Evolutionary conservation across 768 basidiomycete genomes (phyloP).

Genomic region (Ramaria sp.): DNA sequence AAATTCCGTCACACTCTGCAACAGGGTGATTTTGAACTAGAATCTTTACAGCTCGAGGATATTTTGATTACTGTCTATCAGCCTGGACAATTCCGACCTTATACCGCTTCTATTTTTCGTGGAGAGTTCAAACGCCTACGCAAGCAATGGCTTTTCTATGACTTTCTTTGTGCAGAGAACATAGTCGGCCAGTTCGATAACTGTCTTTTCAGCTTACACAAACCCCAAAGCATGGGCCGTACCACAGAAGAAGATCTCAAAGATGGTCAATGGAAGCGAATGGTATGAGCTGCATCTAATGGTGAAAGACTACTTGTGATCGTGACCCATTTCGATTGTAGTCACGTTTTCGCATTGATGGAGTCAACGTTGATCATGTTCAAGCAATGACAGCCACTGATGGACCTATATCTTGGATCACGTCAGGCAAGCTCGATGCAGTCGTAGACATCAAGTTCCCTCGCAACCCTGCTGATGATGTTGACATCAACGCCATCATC

Average conservation of each 20-base stretch:
- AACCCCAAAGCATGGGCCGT: conserved; percentile 89
- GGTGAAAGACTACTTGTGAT: conserved; percentile 5
- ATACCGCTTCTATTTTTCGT: conserved; percentile 85
- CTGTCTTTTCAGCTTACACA: conserved; percentile 91
- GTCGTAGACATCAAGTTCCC: conserved; percentile 98
- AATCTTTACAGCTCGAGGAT: conserved; percentile 84
- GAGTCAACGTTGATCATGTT: conserved; percentile 91
- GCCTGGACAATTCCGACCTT: conserved; percentile 85
- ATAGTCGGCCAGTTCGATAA: conserved; percentile 98
- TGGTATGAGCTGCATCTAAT: conserved; percentile 43
- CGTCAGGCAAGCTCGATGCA: conserved; percentile 90
- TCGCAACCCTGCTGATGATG: conserved; percentile 53
- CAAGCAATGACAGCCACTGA: conserved; percentile 72
- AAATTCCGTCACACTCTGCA: conserved; percentile 62
- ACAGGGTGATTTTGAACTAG: conserved; percentile 86
- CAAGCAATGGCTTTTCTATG: conserved; percentile 94
- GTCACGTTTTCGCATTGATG: conserved; percentile 95
- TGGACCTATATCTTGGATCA: conserved; percentile 96
- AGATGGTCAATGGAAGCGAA: conserved; percentile 76
- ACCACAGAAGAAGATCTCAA: conserved; percentile 79
- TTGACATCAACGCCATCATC: conserved; percentile 49
- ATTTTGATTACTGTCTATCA: conserved; percentile 91
- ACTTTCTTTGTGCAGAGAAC: conserved; percentile 87
- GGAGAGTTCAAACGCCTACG: conserved; percentile 77
- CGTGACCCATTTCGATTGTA: conserved; percentile 20